Evolutionary conservation across 495 filamentous ascomycete species (phyloP), one percentile per base, ranked within the genome.

Genomic region (Penicillium subrubescens): DNA sequence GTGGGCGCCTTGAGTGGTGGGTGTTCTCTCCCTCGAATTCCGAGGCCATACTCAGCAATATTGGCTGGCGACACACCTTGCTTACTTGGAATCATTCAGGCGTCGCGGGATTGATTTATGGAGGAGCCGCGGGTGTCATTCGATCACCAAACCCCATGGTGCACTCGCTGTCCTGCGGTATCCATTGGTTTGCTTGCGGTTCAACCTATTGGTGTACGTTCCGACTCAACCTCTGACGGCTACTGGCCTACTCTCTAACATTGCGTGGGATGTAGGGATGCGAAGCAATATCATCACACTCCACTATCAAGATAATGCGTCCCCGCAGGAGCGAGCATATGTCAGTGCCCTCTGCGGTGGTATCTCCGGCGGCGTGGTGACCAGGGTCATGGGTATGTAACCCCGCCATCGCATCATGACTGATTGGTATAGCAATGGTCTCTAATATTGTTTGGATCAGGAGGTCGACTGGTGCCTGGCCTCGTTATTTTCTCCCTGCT

Each of bases 161-260:
- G 6, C 95, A 93, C 77, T 87, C 92, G 6, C 51, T 88, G 39
- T 84, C 87, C 59, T 86, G 88, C 33, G 89, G 91, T 39, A 79
- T 90, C 44, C 93, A 97, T 77, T 97, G 90, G 84, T 91, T 90
- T 77, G 78, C 82, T 43, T 84, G 96, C 50, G 92, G 92, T 33
- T 85, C 83, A 50, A 88, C 87, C 19, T 99, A 89, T 74, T 92
- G 86, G 82, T 90, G 91, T 96, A 77, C 68, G 78, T 77, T 43
- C 54, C 14, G 43, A 6, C 39, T 48, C 41, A 41, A 51, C 52
- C 51, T 14, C 25, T 14, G 27, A n/a, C 25, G 19, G 58, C 27
- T 56, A 67, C 50, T 65, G 29, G 12, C 23, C 21, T 23, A 41
- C 51, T 25, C 3, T 60, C 62, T 69, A 54, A 69, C 39, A 34